Conservation (phyloP, 768 basidiomycete genomes). For the Crassisporium funariophilum region DNA sequence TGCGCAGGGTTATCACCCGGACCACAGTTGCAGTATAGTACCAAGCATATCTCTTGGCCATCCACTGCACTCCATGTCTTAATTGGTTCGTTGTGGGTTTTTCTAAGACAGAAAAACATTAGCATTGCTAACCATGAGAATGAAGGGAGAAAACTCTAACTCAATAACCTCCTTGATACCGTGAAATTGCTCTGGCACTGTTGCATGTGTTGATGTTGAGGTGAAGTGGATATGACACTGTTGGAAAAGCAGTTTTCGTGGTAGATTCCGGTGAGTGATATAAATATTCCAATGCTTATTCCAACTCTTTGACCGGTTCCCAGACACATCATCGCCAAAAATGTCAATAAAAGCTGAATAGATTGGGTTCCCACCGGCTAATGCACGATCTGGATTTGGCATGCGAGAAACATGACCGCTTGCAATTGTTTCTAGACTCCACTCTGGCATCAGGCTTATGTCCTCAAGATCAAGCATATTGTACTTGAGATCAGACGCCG, state of each 20-base stretch:
- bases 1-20: slow-evolving; percentile 28
- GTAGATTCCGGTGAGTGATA: too few species aligned
- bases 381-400: too few species aligned
- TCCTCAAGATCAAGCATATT: slow-evolving; percentile 25
- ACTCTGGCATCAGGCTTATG: slow-evolving; percentile 17
- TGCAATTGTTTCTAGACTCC: too few species aligned
- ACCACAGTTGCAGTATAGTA: slow-evolving; percentile 7
- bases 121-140: background rate
- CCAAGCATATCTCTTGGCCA: background rate
- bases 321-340: too few species aligned
- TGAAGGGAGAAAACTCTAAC: slow-evolving; percentile 5
- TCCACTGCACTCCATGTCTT: background rate
- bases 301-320: slow-evolving; percentile 25
- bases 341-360: too few species aligned
- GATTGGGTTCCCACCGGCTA: too few species aligned
- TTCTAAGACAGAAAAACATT: too few species aligned
- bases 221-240: too few species aligned
- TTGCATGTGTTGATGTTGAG: slow-evolving; percentile 33
- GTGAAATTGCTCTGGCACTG: slow-evolving; percentile 31
- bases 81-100: slow-evolving; percentile 6
- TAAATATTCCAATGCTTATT: too few species aligned
- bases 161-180: slow-evolving; percentile 24
- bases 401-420: too few species aligned
- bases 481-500: slow-evolving; percentile 12
- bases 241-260: too few species aligned